These are phyloP conservation scores for Claviceps lovelessii DNA, from an alignment of 2,329 filamentous ascomycete genomes.

Conservation along the genomic window DNA sequence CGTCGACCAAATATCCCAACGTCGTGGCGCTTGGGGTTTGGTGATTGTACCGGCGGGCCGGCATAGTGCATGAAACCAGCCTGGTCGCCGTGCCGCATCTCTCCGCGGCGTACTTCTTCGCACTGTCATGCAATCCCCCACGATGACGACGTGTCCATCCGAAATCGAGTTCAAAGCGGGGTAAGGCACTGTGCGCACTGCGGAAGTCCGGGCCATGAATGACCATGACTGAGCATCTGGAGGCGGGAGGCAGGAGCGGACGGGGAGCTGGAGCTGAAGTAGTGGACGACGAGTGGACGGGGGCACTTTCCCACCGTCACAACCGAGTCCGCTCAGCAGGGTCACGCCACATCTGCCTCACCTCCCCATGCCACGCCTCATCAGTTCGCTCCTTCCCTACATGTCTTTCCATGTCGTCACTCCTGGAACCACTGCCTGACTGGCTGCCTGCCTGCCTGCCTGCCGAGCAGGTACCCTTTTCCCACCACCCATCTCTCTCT, in stretches of 20 bases:
- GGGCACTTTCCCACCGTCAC: not conserved
- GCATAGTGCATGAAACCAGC: too few species aligned
- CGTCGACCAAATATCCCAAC: too few species aligned
- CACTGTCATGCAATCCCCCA: not conserved
- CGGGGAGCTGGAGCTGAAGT: not conserved
- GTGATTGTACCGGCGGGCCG: too few species aligned
- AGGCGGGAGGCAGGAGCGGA: not conserved
- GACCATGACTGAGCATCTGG: not conserved
- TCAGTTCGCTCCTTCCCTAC: not conserved
- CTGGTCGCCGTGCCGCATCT: too few species aligned
- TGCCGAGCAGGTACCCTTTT: too few species aligned
- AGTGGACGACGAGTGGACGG: too few species aligned
- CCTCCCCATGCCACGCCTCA: not conserved
- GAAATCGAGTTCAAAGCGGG: not conserved
- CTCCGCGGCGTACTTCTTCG: too few species aligned
- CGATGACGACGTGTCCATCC: not conserved
- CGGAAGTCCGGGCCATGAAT: too few species aligned
- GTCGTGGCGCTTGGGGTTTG: too few species aligned
- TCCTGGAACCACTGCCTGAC: not conserved
- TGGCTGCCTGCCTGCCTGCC: too few species aligned
- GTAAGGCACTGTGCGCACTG: not conserved
- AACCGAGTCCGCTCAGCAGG: not conserved
- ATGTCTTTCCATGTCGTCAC: not conserved
- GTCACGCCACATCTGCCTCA: conserved; percentile 2
- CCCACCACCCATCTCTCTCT: not conserved